Evolutionary conservation across 805 yeast genomes (phyloP).

Genomic region (Starmerella geochares): DNA sequence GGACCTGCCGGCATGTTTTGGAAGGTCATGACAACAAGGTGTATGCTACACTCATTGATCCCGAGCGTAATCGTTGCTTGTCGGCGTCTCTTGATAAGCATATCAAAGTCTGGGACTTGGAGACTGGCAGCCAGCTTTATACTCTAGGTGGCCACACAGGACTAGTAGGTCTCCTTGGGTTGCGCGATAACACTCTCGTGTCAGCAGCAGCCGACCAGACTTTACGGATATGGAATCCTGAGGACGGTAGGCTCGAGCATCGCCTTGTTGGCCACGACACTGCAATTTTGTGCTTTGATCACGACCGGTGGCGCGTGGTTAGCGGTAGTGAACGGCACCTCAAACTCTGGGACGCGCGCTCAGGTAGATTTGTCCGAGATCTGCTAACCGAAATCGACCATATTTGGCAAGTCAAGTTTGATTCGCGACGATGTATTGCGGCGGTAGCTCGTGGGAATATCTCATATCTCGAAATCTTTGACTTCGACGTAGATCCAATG

Average conservation of each 20-base stretch:
- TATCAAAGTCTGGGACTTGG: constrained; percentile 81
- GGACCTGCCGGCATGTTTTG: constrained; percentile 60
- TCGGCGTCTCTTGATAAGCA: constrained; percentile 88
- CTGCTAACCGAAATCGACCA: constrained; percentile 67
- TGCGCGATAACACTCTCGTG: constrained; percentile 65
- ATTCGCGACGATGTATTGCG: constrained; percentile 72
- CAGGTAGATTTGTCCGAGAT: constrained; percentile 64
- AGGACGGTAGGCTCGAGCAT: constrained; percentile 52
- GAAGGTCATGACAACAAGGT: constrained; percentile 81
- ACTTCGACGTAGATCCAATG: constrained; percentile 45
- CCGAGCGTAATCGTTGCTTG: constrained; percentile 64
- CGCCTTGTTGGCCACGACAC: constrained; percentile 66
- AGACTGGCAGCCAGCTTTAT: constrained; percentile 57
- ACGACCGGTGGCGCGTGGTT: constrained; percentile 70
- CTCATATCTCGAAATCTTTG: constrained; percentile 75
- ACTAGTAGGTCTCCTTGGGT: constrained; percentile 74
- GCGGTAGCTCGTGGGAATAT: constrained; percentile 68
- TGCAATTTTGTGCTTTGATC: constrained; percentile 89
- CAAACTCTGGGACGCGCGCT: constrained; percentile 65
- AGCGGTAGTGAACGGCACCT: constrained; percentile 84
- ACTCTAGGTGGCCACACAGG: constrained; percentile 81
- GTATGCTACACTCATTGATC: constrained; percentile 78
- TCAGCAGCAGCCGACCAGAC: constrained; percentile 96
- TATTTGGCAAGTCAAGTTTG: constrained; percentile 91
- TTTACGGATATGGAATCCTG: constrained; percentile 85